Conservation (phyloP, 2,329 filamentous ascomycete genomes). For the Ramularia collo-cygni region DNA sequence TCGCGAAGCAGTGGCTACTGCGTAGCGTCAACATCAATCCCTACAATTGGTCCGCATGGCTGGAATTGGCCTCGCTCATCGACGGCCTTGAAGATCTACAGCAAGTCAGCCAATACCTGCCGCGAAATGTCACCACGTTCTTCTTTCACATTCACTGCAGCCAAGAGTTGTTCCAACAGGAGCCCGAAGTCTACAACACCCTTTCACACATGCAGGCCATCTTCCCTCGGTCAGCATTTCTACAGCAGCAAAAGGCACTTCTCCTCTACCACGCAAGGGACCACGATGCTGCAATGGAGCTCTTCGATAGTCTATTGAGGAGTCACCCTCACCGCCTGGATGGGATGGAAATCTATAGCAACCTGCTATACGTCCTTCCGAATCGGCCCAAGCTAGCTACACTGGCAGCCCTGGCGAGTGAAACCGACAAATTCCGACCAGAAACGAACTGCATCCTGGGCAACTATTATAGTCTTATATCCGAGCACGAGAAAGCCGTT, state of each 20-base stretch:
- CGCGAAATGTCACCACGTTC: conserved; percentile 84
- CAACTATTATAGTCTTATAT: conserved; percentile 93
- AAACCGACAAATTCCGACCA: conserved; percentile 89
- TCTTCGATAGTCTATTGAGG: conserved; percentile 51
- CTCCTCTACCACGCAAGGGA: conserved; percentile 86
- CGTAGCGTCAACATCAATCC: conserved; percentile 81
- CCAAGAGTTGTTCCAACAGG: conserved; percentile 85
- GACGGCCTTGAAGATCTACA: conserved; percentile 72
- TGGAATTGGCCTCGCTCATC: conserved; percentile 78
- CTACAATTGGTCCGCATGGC: conserved; percentile 97
- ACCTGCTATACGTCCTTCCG: conserved; percentile 91
- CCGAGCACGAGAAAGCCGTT: conserved; percentile 94
- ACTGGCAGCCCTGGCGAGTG: conserved; percentile 81
- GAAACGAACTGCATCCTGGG: conserved; percentile 96
- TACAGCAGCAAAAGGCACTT: conserved; percentile 82
- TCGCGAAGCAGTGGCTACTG: conserved; percentile 80
- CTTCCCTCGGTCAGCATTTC: conserved; percentile 81
- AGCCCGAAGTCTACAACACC: conserved; percentile 63
- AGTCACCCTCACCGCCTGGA: conserved; percentile 69
- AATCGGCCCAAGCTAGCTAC: conserved; percentile 84
- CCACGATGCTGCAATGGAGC: conserved; percentile 49
- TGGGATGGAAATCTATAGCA: conserved; percentile 90
- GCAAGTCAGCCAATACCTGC: conserved; percentile 51
- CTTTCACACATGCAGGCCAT: conserved; percentile 72
- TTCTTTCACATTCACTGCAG: conserved; percentile 91